phyloP scores from a whole-genome alignment of 164 flowering plant species.

The Macadamia tetraphylla region DNA sequence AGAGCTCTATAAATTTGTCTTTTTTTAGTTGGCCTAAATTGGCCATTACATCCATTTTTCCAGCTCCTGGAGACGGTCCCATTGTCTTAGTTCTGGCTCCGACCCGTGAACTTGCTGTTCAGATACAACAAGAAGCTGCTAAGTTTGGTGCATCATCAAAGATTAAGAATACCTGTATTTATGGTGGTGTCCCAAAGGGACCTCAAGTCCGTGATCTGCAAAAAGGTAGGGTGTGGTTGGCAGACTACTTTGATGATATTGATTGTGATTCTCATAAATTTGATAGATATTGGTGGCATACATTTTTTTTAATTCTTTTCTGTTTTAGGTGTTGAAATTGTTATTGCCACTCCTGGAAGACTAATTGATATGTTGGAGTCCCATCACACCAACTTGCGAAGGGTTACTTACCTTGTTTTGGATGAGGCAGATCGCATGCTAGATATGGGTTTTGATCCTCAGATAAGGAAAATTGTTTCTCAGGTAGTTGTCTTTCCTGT shows the following conservation, averaged over 20 bases:
- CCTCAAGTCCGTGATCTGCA: constrained; percentile 99
- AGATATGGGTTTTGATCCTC: constrained; percentile 99
- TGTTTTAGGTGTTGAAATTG: constrained; percentile 86
- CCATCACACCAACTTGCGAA: constrained; percentile 84
- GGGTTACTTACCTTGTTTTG: constrained; percentile 96
- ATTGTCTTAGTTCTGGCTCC: constrained; percentile 98
- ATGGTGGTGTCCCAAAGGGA: constrained; percentile 99
- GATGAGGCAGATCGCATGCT: constrained; percentile 99
- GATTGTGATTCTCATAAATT: constrained; percentile 23
- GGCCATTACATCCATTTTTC: constrained; percentile 13
- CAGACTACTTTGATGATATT: constrained; percentile 26
- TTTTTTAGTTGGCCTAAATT: background rate
- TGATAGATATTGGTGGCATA: constrained; percentile 14
- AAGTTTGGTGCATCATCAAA: constrained; percentile 98
- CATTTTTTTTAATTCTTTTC: constrained; percentile 10
- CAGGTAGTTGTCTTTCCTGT: constrained; percentile 20
- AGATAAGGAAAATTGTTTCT: constrained; percentile 73
- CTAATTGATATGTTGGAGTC: constrained; percentile 98
- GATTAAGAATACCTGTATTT: constrained; percentile 88
- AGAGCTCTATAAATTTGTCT: no score
- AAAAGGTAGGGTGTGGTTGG: constrained; percentile 62
- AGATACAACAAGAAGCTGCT: constrained; percentile 94
- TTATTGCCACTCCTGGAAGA: constrained; percentile 99
- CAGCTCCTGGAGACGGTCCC: constrained; percentile 99
- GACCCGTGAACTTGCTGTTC: constrained; percentile 99